Base-by-base conservation (phyloP, 352 stramenopile species). In the Phytopythium ostracodes region DNA sequence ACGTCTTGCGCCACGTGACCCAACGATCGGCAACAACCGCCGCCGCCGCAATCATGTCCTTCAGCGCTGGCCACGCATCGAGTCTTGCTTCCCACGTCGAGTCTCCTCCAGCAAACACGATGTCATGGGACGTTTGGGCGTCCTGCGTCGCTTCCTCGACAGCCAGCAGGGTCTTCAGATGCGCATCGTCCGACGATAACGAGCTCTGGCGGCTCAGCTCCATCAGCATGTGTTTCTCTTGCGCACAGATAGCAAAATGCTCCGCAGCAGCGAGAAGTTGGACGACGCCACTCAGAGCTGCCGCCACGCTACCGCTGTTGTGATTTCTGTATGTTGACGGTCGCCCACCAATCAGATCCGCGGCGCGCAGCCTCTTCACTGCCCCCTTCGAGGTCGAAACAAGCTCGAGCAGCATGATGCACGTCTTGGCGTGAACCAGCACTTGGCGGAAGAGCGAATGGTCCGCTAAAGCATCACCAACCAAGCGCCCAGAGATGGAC, bases 371-470 rank as follows among this genome's bases (percentile, higher is more conserved):
- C 33, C 76, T 77, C 46, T 79, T 88, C 67, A 86, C 79, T 17
- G 76, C 75, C 36, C 72, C 78, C 47, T 87, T 87, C 5, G 78
- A 60, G 10, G 71, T 79, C 24, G 67, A 73, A 24, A 81, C 76
- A 31, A 89, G 53, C 3, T 86, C 63, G 1, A 85, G 50, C 18
- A 91, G 58, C 15, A 62, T 67, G 4, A 20, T 44, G 24, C 59
- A 72, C 10, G 74, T 40, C 46, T 68, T 65, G 20, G 64, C 65
- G 20, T 69, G 25, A 24, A 60, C 55, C 36, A 72, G 46, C 14
- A 84, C 29, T 15, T 31, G 17, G 15, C 65, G 53, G 24, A 76
- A 72, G 12, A 66, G n/a, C 10, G 64, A 38, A 54, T 68, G 46
- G 18, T 46, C 31, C 15, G 31, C 33, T 4, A 73, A 35, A n/a